Evolutionary conservation across 1,139 yeast species (phyloP), one percentile per base, ranked within the genome.

Genomic region (Ogataea hybrid): DNA sequence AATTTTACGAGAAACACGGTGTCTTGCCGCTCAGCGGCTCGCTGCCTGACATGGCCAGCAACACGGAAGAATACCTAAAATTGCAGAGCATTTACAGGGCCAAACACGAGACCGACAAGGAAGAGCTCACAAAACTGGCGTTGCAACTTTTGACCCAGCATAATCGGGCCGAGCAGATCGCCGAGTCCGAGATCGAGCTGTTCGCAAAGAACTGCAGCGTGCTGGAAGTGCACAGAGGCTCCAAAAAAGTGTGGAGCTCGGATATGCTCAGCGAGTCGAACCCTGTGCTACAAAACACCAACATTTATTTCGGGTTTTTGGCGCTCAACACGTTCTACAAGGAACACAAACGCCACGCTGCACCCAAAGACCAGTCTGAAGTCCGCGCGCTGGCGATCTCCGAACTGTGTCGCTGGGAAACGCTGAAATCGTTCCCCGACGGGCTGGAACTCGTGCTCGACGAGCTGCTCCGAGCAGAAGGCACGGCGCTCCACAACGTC

Each of bases 21-120:
- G 32, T 48, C 1, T 63, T 85, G 18, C 97, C 97, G 0, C 65
- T 88, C 3, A 71, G 84, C 3, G 96, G 96, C 0, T 73, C 69
- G 1, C 59, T 90, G 10, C 96, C 96, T 0, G 97, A 90, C 61
- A 90, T 92, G 97, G 84, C 86, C 25, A 77, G 96, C 0, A 81
- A 81, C 50, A 82, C 96, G 0, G 64, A 64, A 11, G 71, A 71
- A 41, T 92, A 84, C 58, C 69, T 83, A 8, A 59, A 56, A 6
- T 62, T 92, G 39, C 85, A 82, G 56, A 59, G 59, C 1, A 54
- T 87, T 12, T 89, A 85, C 58, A 64, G 70, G 16, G 64, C 62
- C 1, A 85, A 84, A 54, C 84, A 88, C 1, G 47, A 53, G 5
- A 37, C 47, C 2, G 96, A 89, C 58, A 67, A 69, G 36, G 44